phyloP scores from a whole-genome alignment of 2,329 filamentous ascomycete species.

The Fusarium sp. region DNA sequence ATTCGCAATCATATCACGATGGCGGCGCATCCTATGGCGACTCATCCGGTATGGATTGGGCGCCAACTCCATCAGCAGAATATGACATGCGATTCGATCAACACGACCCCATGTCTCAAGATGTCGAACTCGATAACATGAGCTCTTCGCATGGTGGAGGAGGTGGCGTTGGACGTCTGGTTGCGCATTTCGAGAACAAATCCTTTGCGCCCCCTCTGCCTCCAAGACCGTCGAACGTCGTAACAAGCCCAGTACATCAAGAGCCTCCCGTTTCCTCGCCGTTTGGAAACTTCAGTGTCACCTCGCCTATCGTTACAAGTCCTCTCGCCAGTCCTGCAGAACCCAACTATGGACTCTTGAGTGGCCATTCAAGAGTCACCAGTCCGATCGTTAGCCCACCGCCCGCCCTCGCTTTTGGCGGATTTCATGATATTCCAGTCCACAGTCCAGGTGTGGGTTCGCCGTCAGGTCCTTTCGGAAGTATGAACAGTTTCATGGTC shows the following conservation, averaged over 20 bases:
- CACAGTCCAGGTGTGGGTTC: constrained; percentile 42
- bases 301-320: constrained; percentile 45
- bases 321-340: constrained; percentile 47
- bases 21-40: constrained; percentile 41
- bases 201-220: constrained; percentile 49
- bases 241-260: constrained; percentile 41
- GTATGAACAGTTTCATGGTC: constrained; percentile 47
- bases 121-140: constrained; percentile 44
- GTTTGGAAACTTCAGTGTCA: constrained; percentile 45
- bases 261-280: constrained; percentile 44
- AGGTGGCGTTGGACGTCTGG: constrained; percentile 49
- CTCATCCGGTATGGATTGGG: constrained; percentile 52
- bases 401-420: constrained; percentile 44
- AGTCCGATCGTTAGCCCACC: constrained; percentile 48
- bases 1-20: constrained; percentile 40
- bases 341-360: constrained; percentile 46
- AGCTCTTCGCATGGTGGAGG: constrained; percentile 37
- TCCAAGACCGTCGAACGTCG: constrained; percentile 45
- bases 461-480: constrained; percentile 45
- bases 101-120: constrained; percentile 28
- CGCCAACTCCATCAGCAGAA: constrained; percentile 42
- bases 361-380: constrained; percentile 42
- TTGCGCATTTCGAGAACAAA: constrained; percentile 55
- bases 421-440: constrained; percentile 45
- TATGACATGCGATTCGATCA: constrained; percentile 44